phyloP scores from a whole-genome alignment of 306 rosid species.

The Cucumis cinereus region DNA sequence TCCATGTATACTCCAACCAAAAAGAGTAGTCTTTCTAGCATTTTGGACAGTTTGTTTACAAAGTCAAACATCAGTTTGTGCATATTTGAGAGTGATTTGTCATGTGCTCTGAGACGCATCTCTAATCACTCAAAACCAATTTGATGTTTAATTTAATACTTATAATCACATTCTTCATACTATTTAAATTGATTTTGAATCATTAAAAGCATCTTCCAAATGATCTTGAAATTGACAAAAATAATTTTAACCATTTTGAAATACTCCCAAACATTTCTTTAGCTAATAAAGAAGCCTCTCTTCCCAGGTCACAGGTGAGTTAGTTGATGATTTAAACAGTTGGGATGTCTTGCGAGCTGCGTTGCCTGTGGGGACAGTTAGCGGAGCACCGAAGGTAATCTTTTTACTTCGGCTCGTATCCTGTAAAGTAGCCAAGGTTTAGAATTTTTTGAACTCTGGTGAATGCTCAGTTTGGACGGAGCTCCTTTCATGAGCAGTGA shows the following conservation, averaged over 20 bases:
- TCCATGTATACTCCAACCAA: not conserved
- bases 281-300: conserved; percentile 10
- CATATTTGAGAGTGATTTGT: too few species aligned
- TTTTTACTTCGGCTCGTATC: conserved; percentile 7
- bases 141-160: too few species aligned
- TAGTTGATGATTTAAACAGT: conserved; percentile 55
- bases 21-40: not conserved
- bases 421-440: not conserved
- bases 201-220: too few species aligned
- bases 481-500: not conserved
- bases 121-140: too few species aligned
- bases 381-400: conserved; percentile 99
- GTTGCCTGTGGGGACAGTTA: conserved; percentile 94
- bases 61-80: too few species aligned
- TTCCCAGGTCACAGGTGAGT: conserved; percentile 81
- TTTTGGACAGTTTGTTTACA: too few species aligned
- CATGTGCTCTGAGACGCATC: too few species aligned
- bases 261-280: too few species aligned
- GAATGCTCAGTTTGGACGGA: not conserved
- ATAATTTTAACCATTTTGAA: too few species aligned
- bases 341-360: conserved; percentile 95
- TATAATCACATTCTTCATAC: too few species aligned
- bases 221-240: too few species aligned
- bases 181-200: too few species aligned
- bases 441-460: not conserved